phyloP scores from a whole-genome alignment of 1,284 basidiomycete genomes.

The Microbotryomycetes sp. region DNA sequence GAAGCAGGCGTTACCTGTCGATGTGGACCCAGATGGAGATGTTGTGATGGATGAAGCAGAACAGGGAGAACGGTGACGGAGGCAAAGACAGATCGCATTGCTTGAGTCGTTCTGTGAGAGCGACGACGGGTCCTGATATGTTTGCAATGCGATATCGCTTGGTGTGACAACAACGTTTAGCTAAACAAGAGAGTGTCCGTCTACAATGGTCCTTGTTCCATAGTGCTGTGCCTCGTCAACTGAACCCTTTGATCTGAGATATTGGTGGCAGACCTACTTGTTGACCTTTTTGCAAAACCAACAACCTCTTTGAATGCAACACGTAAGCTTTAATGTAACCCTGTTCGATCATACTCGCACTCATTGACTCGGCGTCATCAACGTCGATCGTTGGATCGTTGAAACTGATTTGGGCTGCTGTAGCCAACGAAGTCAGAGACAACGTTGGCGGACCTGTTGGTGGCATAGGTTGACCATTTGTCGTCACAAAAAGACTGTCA shows the following conservation, averaged over 20 bases:
- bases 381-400: constrained; percentile 37
- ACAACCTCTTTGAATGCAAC: constrained; percentile 40
- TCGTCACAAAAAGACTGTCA: constrained; percentile 22
- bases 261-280: constrained; percentile 41
- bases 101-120: no score
- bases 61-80: background rate
- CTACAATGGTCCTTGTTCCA: no score
- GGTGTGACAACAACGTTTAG: no score
- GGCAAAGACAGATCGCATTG: background rate
- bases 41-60: no score
- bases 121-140: no score
- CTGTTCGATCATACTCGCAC: constrained; percentile 43
- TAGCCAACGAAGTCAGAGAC: constrained; percentile 36
- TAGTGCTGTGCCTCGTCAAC: no score
- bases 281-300: constrained; percentile 43
- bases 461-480: constrained; percentile 23
- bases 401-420: constrained; percentile 41
- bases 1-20: background rate
- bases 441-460: constrained; percentile 40
- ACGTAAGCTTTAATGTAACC: constrained; percentile 46
- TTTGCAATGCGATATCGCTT: no score
- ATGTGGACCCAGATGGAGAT: background rate
- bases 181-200: no score
- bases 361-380: constrained; percentile 44
- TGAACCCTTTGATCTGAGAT: background rate